Conservation (phyloP, 768 basidiomycete genomes). For the Boletus coccyginus region DNA sequence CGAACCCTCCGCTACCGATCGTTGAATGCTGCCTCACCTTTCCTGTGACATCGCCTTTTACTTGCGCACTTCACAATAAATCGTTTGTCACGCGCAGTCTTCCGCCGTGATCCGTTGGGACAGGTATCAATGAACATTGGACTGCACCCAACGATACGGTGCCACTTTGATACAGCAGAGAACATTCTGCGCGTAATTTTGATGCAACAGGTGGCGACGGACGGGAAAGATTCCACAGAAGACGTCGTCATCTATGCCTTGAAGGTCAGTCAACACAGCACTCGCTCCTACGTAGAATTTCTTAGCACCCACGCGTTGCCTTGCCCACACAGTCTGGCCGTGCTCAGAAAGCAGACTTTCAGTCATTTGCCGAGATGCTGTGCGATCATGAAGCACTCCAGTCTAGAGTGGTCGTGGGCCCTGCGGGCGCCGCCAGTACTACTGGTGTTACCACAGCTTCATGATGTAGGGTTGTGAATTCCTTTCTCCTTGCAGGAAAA, state of each 20-base stretch:
- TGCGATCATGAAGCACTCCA: slow-evolving; percentile 36
- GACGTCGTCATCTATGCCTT: slow-evolving; percentile 63
- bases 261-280: slow-evolving; percentile 42
- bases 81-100: slow-evolving; percentile 40
- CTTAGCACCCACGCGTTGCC: not conserved
- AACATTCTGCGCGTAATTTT: slow-evolving; percentile 52
- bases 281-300: not conserved
- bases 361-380: slow-evolving; percentile 47
- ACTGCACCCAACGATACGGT: slow-evolving; percentile 52
- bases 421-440: not conserved
- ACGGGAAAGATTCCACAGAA: slow-evolving; percentile 22
- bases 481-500: not conserved
- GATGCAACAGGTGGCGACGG: slow-evolving; percentile 42
- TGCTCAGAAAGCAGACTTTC: slow-evolving; percentile 51
- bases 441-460: slow-evolving; percentile 6
- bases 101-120: slow-evolving; percentile 68
- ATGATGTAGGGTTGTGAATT: slow-evolving; percentile 8
- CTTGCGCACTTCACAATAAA: not conserved
- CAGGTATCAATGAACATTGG: slow-evolving; percentile 69
- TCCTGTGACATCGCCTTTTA: not conserved
- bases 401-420: slow-evolving; percentile 5
- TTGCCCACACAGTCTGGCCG: slow-evolving; percentile 32
- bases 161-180: slow-evolving; percentile 55
- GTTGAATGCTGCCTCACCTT: slow-evolving; percentile 11
- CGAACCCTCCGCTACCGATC: slow-evolving; percentile 19